phyloP scores from a whole-genome alignment of 2,329 filamentous ascomycete genomes.

The Monilinia vaccinii-corymbosi region DNA sequence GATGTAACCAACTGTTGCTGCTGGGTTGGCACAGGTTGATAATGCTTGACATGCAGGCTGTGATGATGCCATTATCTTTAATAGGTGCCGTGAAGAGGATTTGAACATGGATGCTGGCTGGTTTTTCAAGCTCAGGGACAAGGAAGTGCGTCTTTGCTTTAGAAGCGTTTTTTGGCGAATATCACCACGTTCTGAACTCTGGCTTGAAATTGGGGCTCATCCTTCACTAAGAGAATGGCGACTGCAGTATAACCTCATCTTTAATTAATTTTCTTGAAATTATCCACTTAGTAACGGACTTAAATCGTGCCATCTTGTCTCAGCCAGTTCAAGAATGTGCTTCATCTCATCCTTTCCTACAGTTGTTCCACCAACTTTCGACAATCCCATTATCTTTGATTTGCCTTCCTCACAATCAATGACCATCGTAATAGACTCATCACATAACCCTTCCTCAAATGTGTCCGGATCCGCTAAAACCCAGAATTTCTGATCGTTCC shows the following conservation, averaged over 20 bases:
- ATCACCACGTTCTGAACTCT: not conserved
- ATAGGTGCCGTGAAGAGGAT: not conserved
- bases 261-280: conserved; percentile 8
- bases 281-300: conserved; percentile 19
- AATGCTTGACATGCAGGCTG: not conserved
- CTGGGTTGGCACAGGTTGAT: not conserved
- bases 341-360: conserved; percentile 56
- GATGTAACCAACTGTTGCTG: not conserved
- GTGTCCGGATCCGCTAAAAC: conserved; percentile 80
- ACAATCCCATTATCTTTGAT: conserved; percentile 59
- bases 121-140: not conserved
- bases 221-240: not conserved
- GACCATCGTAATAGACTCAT: conserved; percentile 74
- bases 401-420: conserved; percentile 48
- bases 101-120: not conserved
- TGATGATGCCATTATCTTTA: not conserved
- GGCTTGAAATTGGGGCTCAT: not conserved
- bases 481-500: conserved; percentile 56
- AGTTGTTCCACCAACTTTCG: conserved; percentile 73
- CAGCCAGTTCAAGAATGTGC: conserved; percentile 49
- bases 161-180: not conserved
- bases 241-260: not conserved
- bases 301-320: conserved; percentile 52
- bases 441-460: conserved; percentile 78
- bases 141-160: not conserved